These are phyloP conservation scores for Apophysomyces elegans DNA, from an alignment of 371 early-diverging fungal genomes.

Conservation along the genomic window DNA sequence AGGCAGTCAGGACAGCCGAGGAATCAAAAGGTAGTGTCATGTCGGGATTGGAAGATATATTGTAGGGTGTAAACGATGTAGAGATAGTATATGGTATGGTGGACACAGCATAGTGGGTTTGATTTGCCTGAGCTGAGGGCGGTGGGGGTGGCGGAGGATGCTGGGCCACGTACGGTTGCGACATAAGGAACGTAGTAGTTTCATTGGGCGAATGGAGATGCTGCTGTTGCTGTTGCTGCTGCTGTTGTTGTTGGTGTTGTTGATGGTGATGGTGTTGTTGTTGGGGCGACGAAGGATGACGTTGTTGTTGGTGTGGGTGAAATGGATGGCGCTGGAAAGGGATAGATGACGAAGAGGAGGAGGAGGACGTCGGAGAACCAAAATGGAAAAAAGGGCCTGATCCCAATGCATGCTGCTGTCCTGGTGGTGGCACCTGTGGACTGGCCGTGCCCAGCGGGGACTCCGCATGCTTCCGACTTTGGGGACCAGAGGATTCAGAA, in stretches of 20 bases:
- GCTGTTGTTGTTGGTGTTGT: constrained; percentile 10
- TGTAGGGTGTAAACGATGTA: constrained; percentile 23
- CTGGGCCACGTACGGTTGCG: constrained; percentile 19
- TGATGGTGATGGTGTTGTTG: constrained; percentile 4
- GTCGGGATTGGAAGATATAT: constrained; percentile 18
- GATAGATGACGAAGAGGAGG: constrained; percentile 41
- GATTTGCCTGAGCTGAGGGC: too few species aligned
- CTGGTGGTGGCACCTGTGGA: constrained; percentile 9
- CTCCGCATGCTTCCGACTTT: constrained; percentile 11
- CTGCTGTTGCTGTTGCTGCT: constrained; percentile 16
- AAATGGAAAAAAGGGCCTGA: constrained; percentile 32
- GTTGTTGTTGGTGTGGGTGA: constrained; percentile 15
- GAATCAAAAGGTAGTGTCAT: constrained; percentile 2
- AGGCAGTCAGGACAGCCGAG: neutral
- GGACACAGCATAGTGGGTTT: constrained; percentile 3
- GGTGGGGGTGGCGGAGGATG: constrained; percentile 11
- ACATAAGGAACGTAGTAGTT: constrained; percentile 13
- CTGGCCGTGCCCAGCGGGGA: constrained; percentile 19
- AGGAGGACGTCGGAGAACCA: constrained; percentile 46
- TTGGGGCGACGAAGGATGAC: constrained; percentile 10
- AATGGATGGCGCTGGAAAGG: constrained; percentile 29
- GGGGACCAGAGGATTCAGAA: constrained; percentile 27
- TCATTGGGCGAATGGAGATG: constrained; percentile 18
- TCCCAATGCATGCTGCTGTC: constrained; percentile 12
- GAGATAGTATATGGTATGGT: constrained; percentile 16